phyloP scores from a whole-genome alignment of 2,329 filamentous ascomycete genomes.

The Ophiocordyceps camponoti-floridani region DNA sequence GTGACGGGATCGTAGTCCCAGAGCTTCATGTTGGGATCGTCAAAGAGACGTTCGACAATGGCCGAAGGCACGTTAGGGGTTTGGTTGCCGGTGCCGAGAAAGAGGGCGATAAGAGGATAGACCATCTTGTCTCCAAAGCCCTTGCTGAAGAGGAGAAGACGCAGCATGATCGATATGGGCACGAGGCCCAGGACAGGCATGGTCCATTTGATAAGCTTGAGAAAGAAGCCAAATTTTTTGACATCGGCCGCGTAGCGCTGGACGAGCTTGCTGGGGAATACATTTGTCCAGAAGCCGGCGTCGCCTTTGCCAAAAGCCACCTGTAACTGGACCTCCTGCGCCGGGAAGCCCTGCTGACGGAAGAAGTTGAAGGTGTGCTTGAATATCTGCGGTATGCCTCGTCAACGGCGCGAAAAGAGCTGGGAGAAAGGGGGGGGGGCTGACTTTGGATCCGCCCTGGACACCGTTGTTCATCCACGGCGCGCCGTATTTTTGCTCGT shows the following conservation, averaged over 20 bases:
- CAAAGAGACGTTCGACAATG: conserved; percentile 43
- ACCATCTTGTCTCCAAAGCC: conserved; percentile 57
- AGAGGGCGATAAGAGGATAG: conserved; percentile 53
- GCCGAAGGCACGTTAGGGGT: conserved; percentile 53
- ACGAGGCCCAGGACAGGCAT: conserved; percentile 40
- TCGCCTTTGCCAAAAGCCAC: conserved; percentile 43
- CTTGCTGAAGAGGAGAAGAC: conserved; percentile 48
- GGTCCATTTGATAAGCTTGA: conserved; percentile 40
- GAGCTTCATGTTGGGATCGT: conserved; percentile 39
- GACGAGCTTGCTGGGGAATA: conserved; percentile 41
- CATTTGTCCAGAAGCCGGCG: conserved; percentile 47
- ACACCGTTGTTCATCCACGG: conserved; percentile 46
- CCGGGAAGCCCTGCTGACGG: conserved; percentile 32
- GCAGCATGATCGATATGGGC: conserved; percentile 46
- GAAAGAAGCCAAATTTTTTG: conserved; percentile 33
- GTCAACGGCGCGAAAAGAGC: neutral
- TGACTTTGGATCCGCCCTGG: conserved; percentile 32
- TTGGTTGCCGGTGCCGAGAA: conserved; percentile 59
- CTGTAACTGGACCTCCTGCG: conserved; percentile 41
- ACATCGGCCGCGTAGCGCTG: conserved; percentile 37
- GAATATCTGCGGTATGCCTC: conserved; percentile 31
- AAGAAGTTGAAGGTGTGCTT: conserved; percentile 52
- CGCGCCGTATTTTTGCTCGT: conserved; percentile 36
- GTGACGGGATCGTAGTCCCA: conserved; percentile 40
- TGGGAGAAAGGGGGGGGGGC: neutral